Base-by-base conservation (phyloP, 2,329 filamentous ascomycete genomes). In the Calonectria henricotiae region DNA sequence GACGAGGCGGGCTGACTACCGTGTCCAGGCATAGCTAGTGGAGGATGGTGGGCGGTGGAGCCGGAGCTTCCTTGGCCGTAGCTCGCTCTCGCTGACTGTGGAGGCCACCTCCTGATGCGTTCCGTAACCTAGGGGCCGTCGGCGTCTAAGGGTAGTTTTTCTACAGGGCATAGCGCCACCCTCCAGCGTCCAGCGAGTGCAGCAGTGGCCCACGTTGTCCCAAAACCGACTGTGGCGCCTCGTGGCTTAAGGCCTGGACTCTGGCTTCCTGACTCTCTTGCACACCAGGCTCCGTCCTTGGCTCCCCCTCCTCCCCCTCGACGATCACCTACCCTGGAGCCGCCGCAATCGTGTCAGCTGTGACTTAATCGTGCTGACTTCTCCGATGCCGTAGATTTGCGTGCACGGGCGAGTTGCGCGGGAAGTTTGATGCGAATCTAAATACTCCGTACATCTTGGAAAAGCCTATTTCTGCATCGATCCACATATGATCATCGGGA, bases 1-100 rank as follows among this genome's bases (percentile, higher is more conserved):
- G 51, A 66, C 54, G 47, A 54, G 51, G 63, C 63, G 51, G 63
- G 63, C 63, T 60, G 63, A 66, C 63, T 58, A 58, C 37, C 32
- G 51, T 37, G 37, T 37, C 51, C 51, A 58, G 51, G 51, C 32
- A 58, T 39, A 58, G 51, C 20, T 58, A 58, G 32, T 39, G 35
- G 37, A 58, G 51, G 51, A 58, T 39, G 43, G 44, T 43, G 55
- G 32, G 43, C 51, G 27, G 63, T 61, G 63, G 63, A 66, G 63
- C 63, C 63, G 41, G 63, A 66, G 54, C 63, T 66, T 66, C 41
- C 61, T 51, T 47, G 41, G 43, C 17, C 25, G 30, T 37, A 62
- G 27, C 60, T 62, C 39, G 39, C 60, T 62, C 51, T 58, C 32
- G 51, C 55, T 39, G 51, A 30, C 35, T 37, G 35, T 58, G 58